Evolutionary conservation across 202 grass and related monocot genomes (phyloP), one percentile per base, ranked within the genome.

Genomic region (Bolboschoenoplectus hybrid): DNA sequence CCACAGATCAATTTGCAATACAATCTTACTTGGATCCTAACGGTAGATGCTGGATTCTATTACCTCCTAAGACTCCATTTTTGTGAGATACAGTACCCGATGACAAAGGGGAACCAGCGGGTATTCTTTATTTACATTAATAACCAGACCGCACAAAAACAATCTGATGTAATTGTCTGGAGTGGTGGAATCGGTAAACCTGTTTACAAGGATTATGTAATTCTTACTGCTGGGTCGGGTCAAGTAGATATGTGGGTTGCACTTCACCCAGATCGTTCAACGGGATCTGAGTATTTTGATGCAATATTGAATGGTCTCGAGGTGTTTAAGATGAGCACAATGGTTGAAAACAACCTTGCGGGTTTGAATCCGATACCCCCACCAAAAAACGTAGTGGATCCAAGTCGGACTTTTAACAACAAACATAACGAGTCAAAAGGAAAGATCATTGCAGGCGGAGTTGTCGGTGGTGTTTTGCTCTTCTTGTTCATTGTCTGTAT

Each of bases 271-370:
- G 88, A 93, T 83, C 8, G 85, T 11, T 7, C 13, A 1, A 61
- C 7, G 6, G 56, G 3, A 62, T 77, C 91, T 8, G 3, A 83
- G 50, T 90, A 86, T 63, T 93, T 50, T 66, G 92, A 97, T 88
- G 86, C 92, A 9, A 89, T 94, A 52, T 89, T 97, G 6, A 97
- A 97, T 47, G 95, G 95, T 9, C 86, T 97, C 50, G 92, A 94
- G 95, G 91, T 94, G 3, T 97, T 94, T 87, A 97, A 97, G 82
- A 74, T 97, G 45, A 87, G 87, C 49, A 89, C 26, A 26, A 26
- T 1, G 1, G 49, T 67, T 65, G 44, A 46, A 39, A 35, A 74
- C 55, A 90, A 49, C 74, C 92, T 97, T 66, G 95, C 92, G 1
- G 92, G 85, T 7, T 67, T 83, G 1, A 94, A 89, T 65, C 95